Base-by-base conservation (phyloP, 2,329 filamentous ascomycete genomes). In the Periconia digitata region DNA sequence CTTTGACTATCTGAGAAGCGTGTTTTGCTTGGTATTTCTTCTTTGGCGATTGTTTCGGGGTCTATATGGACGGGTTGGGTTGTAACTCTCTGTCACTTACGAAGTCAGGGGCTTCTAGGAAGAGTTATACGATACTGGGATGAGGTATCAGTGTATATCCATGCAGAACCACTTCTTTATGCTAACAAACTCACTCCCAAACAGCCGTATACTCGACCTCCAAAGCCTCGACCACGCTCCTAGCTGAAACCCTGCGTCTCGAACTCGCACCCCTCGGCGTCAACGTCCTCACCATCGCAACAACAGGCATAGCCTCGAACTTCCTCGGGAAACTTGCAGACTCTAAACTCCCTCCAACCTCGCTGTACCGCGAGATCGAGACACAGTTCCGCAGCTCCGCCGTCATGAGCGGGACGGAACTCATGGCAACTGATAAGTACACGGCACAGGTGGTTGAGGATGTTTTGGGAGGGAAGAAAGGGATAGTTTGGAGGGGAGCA, bases 201-300 rank as follows among this genome's bases (percentile, higher is more conserved):
- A 12, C 27, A 46, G 41, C 39, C 2, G 37, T 44, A 21, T 71
- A 71, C 55, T 54, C 62, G 5, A 66, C 68, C 7, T 67, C 66
- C 43, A 72, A 72, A 51, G 65, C 66, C 4, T 60, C 63, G 6
- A 61, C 66, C 1, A 62, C 69, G 43, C 61, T 62, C 53, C 54
- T 63, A 27, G 43, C 50, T 15, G 52, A 59, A 16, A 45, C 40
- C 12, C 44, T 59, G 29, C 54, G 58, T 17, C 45, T 60, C 18
- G 58, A 60, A 41, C 6, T 60, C 7, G 24, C 42, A 23, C 56
- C 58, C 1, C 50, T 60, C 18, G 54, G 50, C n/a, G 47, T 59
- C 13, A 42, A 47, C 12, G 56, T 60, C 16, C 8, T 54, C 23
- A 42, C 20, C 4, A 22, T 58, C 22, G 46, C 56, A 1, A 51